Evolutionary conservation across 768 basidiomycete species (phyloP).

Genomic region (Amanita pseudoporphyria): DNA sequence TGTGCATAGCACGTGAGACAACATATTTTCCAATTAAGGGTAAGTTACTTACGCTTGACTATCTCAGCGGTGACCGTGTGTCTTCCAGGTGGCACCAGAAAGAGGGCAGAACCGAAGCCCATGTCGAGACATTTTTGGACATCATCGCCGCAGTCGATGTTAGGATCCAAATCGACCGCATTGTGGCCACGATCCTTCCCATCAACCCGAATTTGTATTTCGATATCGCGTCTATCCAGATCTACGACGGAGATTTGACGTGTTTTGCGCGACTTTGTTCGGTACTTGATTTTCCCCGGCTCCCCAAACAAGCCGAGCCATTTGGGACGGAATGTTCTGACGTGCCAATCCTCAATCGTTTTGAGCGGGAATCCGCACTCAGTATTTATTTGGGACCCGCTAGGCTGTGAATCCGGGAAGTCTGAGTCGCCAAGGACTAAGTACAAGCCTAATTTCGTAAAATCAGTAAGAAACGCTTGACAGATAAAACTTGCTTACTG

Average conservation of each 20-base stretch:
- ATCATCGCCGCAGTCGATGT: not conserved
- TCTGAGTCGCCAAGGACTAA: not conserved
- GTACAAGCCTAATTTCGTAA: not conserved
- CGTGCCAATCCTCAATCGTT: not conserved
- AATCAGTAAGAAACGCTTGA: not conserved
- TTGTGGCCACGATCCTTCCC: not conserved
- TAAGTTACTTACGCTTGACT: not conserved
- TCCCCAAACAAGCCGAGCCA: constrained; percentile 2
- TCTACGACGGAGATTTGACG: constrained; percentile 1
- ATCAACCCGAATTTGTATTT: not conserved
- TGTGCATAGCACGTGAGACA: not conserved
- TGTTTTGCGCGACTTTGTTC: not conserved
- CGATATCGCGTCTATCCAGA: constrained; percentile 2
- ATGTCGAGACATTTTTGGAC: not conserved
- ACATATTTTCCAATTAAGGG: too few relatives aligned
- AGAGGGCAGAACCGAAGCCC: not conserved
- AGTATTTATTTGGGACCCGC: not conserved
- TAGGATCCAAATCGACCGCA: not conserved
- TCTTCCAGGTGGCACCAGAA: not conserved
- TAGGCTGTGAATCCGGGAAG: not conserved
- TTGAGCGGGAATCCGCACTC: not conserved
- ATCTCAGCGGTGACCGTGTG: constrained; percentile 1
- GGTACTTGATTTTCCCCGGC: not conserved
- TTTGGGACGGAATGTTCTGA: not conserved
- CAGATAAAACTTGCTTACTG: not conserved